These are phyloP conservation scores for Russula sp. DNA, from an alignment of 768 basidiomycete species.

Conservation along the genomic window DNA sequence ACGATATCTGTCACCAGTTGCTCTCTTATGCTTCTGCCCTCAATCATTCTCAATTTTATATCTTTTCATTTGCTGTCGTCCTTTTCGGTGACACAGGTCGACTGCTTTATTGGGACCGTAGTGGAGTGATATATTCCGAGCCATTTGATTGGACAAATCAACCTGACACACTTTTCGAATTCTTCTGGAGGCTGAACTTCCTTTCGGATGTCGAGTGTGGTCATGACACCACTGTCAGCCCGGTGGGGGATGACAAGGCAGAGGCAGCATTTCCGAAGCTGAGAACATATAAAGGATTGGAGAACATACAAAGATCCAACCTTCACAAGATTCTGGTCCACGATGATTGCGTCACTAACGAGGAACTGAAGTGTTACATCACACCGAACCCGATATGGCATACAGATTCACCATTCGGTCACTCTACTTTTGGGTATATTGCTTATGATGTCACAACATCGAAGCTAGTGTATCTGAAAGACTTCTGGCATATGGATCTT, in stretches of 20 bases:
- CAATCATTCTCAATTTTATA: not conserved
- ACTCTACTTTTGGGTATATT: not conserved
- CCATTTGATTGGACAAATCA: not conserved
- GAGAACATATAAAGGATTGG: not conserved
- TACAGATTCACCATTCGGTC: not conserved
- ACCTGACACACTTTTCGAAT: not conserved
- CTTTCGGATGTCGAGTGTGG: not conserved
- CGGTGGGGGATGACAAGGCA: not conserved
- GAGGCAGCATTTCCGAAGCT: not conserved
- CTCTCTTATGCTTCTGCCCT: not conserved
- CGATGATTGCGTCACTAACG: not conserved
- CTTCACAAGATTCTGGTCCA: not conserved
- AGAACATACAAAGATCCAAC: not conserved
- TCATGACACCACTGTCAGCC: not conserved
- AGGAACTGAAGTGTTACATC: not conserved
- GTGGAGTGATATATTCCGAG: constrained; percentile 1
- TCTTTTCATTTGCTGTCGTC: not conserved
- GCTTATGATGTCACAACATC: not conserved
- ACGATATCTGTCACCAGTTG: not conserved
- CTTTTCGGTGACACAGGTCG: not conserved
- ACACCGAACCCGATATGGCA: not conserved
- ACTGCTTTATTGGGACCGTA: constrained; percentile 9
- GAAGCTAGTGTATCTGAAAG: not conserved
- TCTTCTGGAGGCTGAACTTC: constrained; percentile 10
- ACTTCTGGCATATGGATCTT: not conserved